Conservation (phyloP, 257 asterid species). For the Solanum rostratum region DNA sequence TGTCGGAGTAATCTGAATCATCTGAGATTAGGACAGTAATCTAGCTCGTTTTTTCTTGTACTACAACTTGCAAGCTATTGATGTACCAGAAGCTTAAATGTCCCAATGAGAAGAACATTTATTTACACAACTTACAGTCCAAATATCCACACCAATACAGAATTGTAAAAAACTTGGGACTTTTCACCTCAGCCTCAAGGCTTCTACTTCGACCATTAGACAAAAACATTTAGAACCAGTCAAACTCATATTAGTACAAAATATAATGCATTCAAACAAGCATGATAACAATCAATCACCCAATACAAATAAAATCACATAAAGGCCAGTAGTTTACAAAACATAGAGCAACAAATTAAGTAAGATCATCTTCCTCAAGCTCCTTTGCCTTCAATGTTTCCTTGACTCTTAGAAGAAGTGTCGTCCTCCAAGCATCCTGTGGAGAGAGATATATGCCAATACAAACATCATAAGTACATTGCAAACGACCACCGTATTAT, state of each 20-base stretch:
- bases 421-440: constrained; percentile 91
- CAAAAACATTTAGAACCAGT: not conserved
- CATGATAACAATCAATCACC: not conserved
- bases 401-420: constrained; percentile 91
- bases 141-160: not conserved
- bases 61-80: not conserved
- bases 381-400: constrained; percentile 90
- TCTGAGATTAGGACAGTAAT: not conserved
- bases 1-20: not conserved
- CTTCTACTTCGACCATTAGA: not conserved
- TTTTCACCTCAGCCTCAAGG: not conserved
- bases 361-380: constrained; percentile 89
- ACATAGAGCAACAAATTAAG: constrained; percentile 23
- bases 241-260: not conserved
- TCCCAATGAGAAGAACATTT: not conserved
- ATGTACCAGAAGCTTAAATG: not conserved
- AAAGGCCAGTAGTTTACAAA: not conserved
- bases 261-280: not conserved
- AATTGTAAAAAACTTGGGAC: not conserved
- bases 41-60: not conserved
- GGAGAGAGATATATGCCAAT: not conserved
- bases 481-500: not conserved
- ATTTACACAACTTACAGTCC: not conserved
- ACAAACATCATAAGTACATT: not conserved
- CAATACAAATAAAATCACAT: constrained; percentile 1